A percentile compares a stretch with the other conserved stretches of the same genome.
These are phyloP conservation scores for Edaphochlamys debaryana DNA, from an alignment of 139 green algal species.

Conservation along the genomic window DNA sequence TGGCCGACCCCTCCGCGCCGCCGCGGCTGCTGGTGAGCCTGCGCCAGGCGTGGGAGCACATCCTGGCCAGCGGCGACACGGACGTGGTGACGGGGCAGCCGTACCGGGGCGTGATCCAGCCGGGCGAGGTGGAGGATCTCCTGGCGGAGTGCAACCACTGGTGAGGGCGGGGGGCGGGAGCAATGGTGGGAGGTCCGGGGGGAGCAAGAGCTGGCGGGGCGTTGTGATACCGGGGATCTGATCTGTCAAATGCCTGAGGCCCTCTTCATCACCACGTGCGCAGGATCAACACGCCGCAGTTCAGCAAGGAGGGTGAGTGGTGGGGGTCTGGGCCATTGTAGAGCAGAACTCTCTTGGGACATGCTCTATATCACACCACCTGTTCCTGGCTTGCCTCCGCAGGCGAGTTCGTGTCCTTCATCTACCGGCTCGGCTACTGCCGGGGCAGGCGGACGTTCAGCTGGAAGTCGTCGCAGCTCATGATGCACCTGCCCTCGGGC, in stretches of 20 bases:
- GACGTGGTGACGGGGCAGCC: neutral
- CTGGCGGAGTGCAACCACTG: neutral
- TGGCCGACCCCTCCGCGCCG: neutral
- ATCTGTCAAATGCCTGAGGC: no score
- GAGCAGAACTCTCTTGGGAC: no score
- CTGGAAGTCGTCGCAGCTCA: neutral
- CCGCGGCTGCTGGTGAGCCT: neutral
- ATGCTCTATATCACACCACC: no score
- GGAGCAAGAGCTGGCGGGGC: no score
- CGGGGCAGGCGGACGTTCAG: neutral
- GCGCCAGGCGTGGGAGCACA: neutral
- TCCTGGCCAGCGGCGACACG: neutral
- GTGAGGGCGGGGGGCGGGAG: no score
- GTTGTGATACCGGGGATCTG: no score
- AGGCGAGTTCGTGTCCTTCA: neutral
- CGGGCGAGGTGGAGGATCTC: neutral
- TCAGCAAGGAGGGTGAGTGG: constrained; percentile 3
- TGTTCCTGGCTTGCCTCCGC: no score
- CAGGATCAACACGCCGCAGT: constrained; percentile 1
- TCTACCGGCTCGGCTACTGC: neutral
- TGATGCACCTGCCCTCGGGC: neutral
- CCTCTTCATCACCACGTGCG: no score
- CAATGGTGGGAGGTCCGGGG: no score
- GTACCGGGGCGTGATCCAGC: neutral
- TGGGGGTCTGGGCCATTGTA: no score